Evolutionary conservation across 306 rosid species (phyloP).

Genomic region (Vicia sativa): DNA sequence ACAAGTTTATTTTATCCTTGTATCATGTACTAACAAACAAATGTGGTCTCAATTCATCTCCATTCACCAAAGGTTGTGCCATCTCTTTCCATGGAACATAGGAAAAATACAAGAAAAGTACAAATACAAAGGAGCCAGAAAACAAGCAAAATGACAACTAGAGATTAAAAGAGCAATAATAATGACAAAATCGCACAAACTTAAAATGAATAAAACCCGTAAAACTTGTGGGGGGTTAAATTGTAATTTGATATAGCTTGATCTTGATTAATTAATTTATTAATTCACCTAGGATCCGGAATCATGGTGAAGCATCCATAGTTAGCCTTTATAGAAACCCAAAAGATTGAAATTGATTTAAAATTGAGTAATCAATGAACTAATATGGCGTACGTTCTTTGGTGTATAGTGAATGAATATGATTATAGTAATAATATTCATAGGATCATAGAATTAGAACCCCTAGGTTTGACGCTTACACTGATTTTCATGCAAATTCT

Average conservation of each 20-base stretch:
- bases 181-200: constrained; percentile 30
- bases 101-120: not conserved
- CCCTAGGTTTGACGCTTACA: constrained; percentile 57
- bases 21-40: constrained; percentile 51
- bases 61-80: constrained; percentile 28
- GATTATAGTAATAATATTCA: not conserved
- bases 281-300: constrained; percentile 63
- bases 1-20: constrained; percentile 43
- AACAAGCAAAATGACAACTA: constrained; percentile 27
- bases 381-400: constrained; percentile 33
- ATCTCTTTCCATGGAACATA: constrained; percentile 14
- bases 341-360: constrained; percentile 30
- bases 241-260: constrained; percentile 26
- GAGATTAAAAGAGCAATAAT: constrained; percentile 29
- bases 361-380: constrained; percentile 39
- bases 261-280: constrained; percentile 35
- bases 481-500: constrained; percentile 78
- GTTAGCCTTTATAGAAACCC: constrained; percentile 34
- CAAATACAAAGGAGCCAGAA: constrained; percentile 30
- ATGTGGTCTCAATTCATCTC: constrained; percentile 43
- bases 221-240: constrained; percentile 31
- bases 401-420: constrained; percentile 32
- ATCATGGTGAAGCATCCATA: constrained; percentile 43
- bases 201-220: constrained; percentile 6
- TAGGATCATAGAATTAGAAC: constrained; percentile 36